Percentiles rank a stretch among this genome's conserved stretches.
phyloP scores from a whole-genome alignment of 2,329 filamentous ascomycete species.

The Diaporthe ampelina region DNA sequence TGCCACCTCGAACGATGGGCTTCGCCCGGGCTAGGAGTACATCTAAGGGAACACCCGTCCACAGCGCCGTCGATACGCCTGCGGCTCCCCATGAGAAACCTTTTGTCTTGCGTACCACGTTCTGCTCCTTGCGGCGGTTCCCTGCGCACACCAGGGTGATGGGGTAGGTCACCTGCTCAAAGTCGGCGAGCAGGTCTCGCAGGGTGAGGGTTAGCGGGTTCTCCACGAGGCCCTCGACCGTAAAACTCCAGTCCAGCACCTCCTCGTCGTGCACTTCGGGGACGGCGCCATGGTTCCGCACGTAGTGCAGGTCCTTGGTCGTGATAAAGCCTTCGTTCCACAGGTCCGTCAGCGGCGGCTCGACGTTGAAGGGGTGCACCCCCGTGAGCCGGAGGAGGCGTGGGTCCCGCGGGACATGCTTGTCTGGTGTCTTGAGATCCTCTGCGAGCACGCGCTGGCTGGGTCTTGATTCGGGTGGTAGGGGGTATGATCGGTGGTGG shows the following conservation, averaged over 20 bases:
- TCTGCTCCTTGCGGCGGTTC: constrained; percentile 93
- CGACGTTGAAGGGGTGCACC: constrained; percentile 91
- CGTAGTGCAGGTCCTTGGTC: constrained; percentile 89
- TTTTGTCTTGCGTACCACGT: constrained; percentile 89
- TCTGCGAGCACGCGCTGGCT: constrained; percentile 75
- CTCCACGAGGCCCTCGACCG: constrained; percentile 86
- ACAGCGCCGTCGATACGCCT: constrained; percentile 87
- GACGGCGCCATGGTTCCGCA: constrained; percentile 89
- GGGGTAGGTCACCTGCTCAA: constrained; percentile 86
- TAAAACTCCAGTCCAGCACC: constrained; percentile 84
- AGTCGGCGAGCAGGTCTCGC: constrained; percentile 78
- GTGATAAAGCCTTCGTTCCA: constrained; percentile 89
- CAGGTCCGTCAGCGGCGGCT: constrained; percentile 83
- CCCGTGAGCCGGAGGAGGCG: constrained; percentile 89
- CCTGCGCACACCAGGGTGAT: constrained; percentile 93
- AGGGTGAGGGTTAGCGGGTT: constrained; percentile 81
- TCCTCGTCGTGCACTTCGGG: constrained; percentile 80
- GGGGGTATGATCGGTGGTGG: constrained; percentile 62
- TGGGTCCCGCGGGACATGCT: constrained; percentile 83
- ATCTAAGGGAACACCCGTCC: constrained; percentile 84
- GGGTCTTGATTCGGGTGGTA: constrained; percentile 73
- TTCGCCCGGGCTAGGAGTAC: constrained; percentile 77
- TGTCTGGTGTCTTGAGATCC: constrained; percentile 87
- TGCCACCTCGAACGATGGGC: constrained; percentile 47
- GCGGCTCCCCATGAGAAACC: constrained; percentile 95